Evolutionary conservation across 306 rosid species (phyloP).

Genomic region (Casuarina cunninghamiana): DNA sequence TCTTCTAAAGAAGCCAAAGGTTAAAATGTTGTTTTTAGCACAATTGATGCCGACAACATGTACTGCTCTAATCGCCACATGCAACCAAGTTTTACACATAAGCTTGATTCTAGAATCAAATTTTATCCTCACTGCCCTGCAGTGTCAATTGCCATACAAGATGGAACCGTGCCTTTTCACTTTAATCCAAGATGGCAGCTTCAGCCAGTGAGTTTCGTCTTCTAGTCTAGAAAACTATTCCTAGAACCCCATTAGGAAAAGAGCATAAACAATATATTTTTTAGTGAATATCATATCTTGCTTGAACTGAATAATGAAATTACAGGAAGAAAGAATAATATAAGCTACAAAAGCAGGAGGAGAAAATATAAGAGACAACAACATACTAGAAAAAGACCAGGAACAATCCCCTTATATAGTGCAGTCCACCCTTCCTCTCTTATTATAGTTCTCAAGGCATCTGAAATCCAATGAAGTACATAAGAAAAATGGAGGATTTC

Average conservation of each 20-base stretch:
- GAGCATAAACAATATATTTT: no score
- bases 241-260: background rate
- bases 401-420: slow-evolving; percentile 82
- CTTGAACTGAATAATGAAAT: background rate
- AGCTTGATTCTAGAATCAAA: background rate
- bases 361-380: slow-evolving; percentile 33
- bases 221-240: background rate
- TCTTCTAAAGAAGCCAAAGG: slow-evolving; percentile 9
- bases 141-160: background rate
- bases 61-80: background rate
- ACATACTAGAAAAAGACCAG: slow-evolving; percentile 83
- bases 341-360: background rate
- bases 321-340: slow-evolving; percentile 4
- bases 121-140: background rate
- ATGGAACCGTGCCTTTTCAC: background rate
- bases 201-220: background rate
- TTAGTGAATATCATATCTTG: background rate
- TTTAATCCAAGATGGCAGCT: background rate
- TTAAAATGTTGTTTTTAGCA: background rate
- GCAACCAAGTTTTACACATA: background rate
- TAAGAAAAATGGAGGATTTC: slow-evolving; percentile 14
- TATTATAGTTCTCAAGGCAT: slow-evolving; percentile 88
- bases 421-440: slow-evolving; percentile 87
- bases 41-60: background rate
- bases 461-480: slow-evolving; percentile 48